Base-by-base conservation (phyloP, 2,329 filamentous ascomycete species). In the Colletotrichum trifolii region DNA sequence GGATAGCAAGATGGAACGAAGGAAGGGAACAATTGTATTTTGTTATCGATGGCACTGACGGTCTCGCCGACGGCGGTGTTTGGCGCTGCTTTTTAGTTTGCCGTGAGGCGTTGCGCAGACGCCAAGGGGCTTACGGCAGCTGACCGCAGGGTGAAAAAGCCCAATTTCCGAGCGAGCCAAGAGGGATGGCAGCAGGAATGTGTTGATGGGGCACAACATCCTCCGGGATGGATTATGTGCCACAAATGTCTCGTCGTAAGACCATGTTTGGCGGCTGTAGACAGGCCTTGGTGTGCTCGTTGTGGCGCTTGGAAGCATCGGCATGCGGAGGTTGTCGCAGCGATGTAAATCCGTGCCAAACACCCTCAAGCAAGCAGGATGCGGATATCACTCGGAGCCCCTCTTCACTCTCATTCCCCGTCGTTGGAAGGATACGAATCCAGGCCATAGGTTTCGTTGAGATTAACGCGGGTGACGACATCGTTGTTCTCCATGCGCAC, bases 401-500 rank as follows among this genome's bases (percentile, higher is more conserved):
- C 45, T 13, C n/a, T n/a, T 38, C 10, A 15, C 25, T 13, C 46
- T 66, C 46, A 60, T 40, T 64, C 53, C 11, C 54, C 60, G 25
- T 50, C 54, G 39, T 64, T 54, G 12, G 59, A 36, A 1, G 82
- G 78, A 71, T 91, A 90, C 15, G 67, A 66, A 71, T 90, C 87
- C 6, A 71, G 67, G 2, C 87, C 87, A 68, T 85, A 90, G 0
- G 88, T 90, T 4, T 78, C 74, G 70, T 91, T 91, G 49, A 91
- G 75, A 8, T 75, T 78, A 5, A 91, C 83, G 2, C 69, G 73
- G 0, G 83, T 86, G 1, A 86, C 82, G 0, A 84, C 72, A 1
- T 75, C 78, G 0, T 85, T 85, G 57, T 83, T 80, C 70, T 90
- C 88, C 46, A 91, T 77, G 4, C 87, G 80, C 42, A 89, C 85